Base-by-base conservation (phyloP, 2,329 filamentous ascomycete genomes). In the Talaromyces sp. region DNA sequence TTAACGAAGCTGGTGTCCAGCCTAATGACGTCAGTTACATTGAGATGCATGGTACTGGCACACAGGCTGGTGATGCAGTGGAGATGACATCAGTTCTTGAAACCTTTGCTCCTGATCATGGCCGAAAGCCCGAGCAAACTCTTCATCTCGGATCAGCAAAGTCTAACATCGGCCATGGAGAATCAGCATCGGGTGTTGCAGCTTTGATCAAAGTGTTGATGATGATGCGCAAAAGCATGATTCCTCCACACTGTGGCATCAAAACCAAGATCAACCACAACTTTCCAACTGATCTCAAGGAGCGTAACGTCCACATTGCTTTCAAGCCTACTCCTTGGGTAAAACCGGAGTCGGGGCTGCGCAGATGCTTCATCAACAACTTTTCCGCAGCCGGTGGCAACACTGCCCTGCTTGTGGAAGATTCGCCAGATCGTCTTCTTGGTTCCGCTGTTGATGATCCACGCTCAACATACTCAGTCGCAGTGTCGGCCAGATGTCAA, bases 381-480 rank as follows among this genome's bases (percentile, higher is more conserved):
- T 91, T 90, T 72, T 86, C 85, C 68, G 89, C 89, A 7, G 87
- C 89, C 62, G 89, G 89, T 68, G 89, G 89, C 39, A 92, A 92
- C 75, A 90, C 89, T 1, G 86, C 87, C 17, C 74, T 91, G 27
- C 74, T 91, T 7, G 71, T 91, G 1, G 86, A 90, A 71, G 88
- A 90, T 67, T 85, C 80, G 0, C 86, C 86, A 2, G 60, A 74
- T 74, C 64, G 70, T 70, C 65, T 72, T 70, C 13, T 70, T 69
- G 11, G 70, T 68, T 15, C n/a, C 37, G 11, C 65, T 69, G 2
- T 47, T 17, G 45, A 60, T 17, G 87, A 90, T 68, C 79, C 85
- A 8, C 83, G 89, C 22, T 77, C 76, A n/a, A 79, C 80, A 1
- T 85, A 90, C 60, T 73, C 87, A n/a, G 78, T 90, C 43, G 79